phyloP scores from a whole-genome alignment of 2,329 filamentous ascomycete genomes.

The Aureobasidium leucospermi region DNA sequence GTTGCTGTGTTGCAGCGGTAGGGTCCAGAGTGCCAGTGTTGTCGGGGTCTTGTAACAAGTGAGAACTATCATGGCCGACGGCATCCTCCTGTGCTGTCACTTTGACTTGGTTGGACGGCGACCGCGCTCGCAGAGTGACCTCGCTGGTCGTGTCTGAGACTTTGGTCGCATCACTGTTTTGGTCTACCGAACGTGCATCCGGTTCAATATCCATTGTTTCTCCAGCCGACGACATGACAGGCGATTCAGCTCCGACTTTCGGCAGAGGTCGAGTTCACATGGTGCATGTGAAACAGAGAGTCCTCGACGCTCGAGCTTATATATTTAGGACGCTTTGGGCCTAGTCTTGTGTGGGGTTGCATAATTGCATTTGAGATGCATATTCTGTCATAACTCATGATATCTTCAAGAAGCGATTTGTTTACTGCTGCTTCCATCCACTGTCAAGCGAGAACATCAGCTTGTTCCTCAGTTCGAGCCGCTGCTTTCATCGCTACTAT shows the following conservation, averaged over 20 bases:
- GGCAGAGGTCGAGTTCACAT: background rate
- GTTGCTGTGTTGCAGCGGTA: background rate
- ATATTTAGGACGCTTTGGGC: background rate
- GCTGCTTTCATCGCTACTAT: slow-evolving; percentile 5
- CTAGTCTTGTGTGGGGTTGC: background rate
- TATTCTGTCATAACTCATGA: slow-evolving; percentile 1
- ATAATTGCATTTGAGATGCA: background rate
- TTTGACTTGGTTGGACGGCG: background rate
- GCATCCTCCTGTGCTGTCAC: background rate
- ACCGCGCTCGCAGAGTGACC: background rate
- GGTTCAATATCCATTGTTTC: background rate
- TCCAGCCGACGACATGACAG: background rate
- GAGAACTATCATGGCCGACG: background rate
- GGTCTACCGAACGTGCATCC: background rate
- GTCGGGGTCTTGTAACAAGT: background rate
- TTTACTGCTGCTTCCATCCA: background rate
- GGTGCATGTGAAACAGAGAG: slow-evolving; percentile 1
- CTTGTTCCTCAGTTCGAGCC: slow-evolving; percentile 10
- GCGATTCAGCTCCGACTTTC: too few species aligned
- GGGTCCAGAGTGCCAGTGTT: background rate
- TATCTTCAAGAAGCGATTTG: background rate
- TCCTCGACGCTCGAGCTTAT: background rate
- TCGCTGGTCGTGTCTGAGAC: background rate
- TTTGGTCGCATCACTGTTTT: background rate
- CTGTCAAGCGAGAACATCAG: background rate